These are phyloP conservation scores for Purpureocillium lavendulum DNA, from an alignment of 2,329 filamentous ascomycete species.

Conservation along the genomic window DNA sequence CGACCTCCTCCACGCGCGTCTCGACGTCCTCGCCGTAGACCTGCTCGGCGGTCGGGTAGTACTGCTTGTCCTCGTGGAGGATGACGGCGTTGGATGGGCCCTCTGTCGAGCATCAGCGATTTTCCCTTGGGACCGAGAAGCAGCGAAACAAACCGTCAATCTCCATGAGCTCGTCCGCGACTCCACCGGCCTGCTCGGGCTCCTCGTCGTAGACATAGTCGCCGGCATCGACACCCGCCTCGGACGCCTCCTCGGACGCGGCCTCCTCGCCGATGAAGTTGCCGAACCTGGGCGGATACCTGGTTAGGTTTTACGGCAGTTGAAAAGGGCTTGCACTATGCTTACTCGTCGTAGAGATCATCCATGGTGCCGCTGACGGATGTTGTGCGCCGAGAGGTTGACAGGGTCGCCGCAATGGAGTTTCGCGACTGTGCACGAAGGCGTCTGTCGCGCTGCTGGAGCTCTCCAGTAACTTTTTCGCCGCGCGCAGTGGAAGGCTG, in stretches of 20 bases:
- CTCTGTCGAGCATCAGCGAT: slow-evolving; percentile 32
- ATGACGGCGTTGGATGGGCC: slow-evolving; percentile 95
- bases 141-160: slow-evolving; percentile 56
- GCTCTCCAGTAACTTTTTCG: slow-evolving; percentile 12
- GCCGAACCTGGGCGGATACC: slow-evolving; percentile 59
- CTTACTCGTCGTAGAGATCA: slow-evolving; percentile 92
- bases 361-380: slow-evolving; percentile 54
- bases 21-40: slow-evolving; percentile 93
- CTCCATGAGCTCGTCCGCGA: slow-evolving; percentile 85
- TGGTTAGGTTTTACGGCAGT: too few relatives aligned
- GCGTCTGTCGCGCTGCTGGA: neutral
- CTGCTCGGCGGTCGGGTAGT: slow-evolving; percentile 96
- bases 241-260: slow-evolving; percentile 77
- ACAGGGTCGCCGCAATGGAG: slow-evolving; percentile 13
- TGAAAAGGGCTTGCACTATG: too few relatives aligned
- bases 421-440: slow-evolving; percentile 6
- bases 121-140: neutral
- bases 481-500: slow-evolving; percentile 1
- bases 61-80: slow-evolving; percentile 98
- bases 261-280: slow-evolving; percentile 95
- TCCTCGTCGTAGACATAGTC: slow-evolving; percentile 80
- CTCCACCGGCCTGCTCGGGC: slow-evolving; percentile 54
- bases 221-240: slow-evolving; percentile 63
- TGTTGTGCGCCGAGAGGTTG: slow-evolving; percentile 4
- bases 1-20: slow-evolving; percentile 92